These are phyloP conservation scores for Fomitopsis betulina DNA, from an alignment of 1,284 basidiomycete species.

Conservation along the genomic window DNA sequence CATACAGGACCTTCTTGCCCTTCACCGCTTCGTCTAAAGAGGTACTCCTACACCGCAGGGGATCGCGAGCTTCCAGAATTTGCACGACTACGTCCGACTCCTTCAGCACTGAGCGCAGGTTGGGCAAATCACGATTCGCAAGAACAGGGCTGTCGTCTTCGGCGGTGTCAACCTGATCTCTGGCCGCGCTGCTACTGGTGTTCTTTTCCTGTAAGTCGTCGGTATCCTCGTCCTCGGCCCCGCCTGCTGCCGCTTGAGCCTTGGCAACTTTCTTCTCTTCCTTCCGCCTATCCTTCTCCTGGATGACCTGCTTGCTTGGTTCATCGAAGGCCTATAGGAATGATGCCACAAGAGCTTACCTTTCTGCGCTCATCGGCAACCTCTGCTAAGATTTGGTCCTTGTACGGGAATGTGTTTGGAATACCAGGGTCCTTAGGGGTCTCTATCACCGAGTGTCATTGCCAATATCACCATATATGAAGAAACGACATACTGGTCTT, in stretches of 20 bases:
- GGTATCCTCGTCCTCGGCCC: slow-evolving; percentile 15
- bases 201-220: not conserved
- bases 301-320: slow-evolving; percentile 45
- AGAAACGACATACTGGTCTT: slow-evolving; percentile 73
- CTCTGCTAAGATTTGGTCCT: slow-evolving; percentile 94
- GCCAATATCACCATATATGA: not conserved
- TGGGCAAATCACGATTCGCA: slow-evolving; percentile 64
- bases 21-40: slow-evolving; percentile 59
- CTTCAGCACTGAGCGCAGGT: slow-evolving; percentile 72
- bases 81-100: slow-evolving; percentile 82
- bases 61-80: slow-evolving; percentile 86
- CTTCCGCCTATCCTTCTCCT: slow-evolving; percentile 63
- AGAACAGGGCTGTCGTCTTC: slow-evolving; percentile 54
- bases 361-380: slow-evolving; percentile 74
- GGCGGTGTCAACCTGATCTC: slow-evolving; percentile 29
- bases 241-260: slow-evolving; percentile 21
- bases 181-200: slow-evolving; percentile 2
- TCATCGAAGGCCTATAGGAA: not conserved
- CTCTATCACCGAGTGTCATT: slow-evolving; percentile 33
- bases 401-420: slow-evolving; percentile 96
- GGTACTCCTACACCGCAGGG: slow-evolving; percentile 62
- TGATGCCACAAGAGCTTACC: slow-evolving; percentile 38
- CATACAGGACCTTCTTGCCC: slow-evolving; percentile 56
- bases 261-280: slow-evolving; percentile 52
- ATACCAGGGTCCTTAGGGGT: slow-evolving; percentile 91